Evolutionary conservation across 129 eudicot species (phyloP), one percentile per base, ranked within the genome.

Genomic region (Dittrichia graveolens): DNA sequence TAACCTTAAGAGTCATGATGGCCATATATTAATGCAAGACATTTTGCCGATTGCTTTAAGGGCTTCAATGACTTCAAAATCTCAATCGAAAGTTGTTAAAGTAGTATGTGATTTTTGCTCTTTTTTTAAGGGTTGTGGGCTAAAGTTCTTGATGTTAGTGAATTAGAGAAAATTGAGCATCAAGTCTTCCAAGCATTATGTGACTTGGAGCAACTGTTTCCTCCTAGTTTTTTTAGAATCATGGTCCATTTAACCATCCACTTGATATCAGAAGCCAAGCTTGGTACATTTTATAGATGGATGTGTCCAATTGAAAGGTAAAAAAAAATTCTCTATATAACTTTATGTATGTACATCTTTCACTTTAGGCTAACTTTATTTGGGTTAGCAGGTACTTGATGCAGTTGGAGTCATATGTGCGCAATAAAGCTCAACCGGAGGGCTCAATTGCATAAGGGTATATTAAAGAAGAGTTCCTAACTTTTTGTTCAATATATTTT

Each of bases 321-420:
- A 58, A 24, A 8, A 35, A 37, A 6, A 3, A 2, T 37, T 12
- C 47, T 1, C 13, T 34, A 24, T 56, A 4, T 13, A 7, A 15
- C 4, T 15, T 56, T 8, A 56, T n/a, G n/a, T n/a, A n/a, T n/a
- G n/a, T n/a, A n/a, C n/a, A n/a, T n/a, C n/a, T n/a, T n/a, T n/a
- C n/a, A n/a, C n/a, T n/a, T n/a, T n/a, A n/a, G n/a, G n/a, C n/a
- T n/a, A n/a, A n/a, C n/a, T n/a, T n/a, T n/a, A n/a, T n/a, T n/a
- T n/a, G n/a, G n/a, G n/a, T n/a, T n/a, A n/a, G n/a, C 6, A 60
- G 65, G 65, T 60, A 35, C 9, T 60, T 60, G 65, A 19, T 56
- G 38, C 45, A 43, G 34, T 12, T 60, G 44, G 34, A 60, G 15
- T 60, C 65, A 2, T 60, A 60, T 35, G n/a, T n/a, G n/a, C n/a